Conservation (phyloP, 2,329 filamentous ascomycete genomes). For the Penicillium verrucosum region DNA sequence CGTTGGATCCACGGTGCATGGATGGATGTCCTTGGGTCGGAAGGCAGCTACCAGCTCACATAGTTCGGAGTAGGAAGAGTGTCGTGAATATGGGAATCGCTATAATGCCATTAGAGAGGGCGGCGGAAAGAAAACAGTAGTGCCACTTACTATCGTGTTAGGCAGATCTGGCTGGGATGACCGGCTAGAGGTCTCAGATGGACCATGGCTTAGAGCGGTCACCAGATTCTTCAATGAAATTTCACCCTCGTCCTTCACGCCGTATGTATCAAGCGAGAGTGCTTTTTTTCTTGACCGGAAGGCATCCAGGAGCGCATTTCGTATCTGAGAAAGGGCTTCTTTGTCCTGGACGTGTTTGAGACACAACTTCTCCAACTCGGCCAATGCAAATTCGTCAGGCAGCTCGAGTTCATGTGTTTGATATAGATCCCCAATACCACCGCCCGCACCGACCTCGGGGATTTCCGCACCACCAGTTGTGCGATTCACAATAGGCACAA, state of each 20-base stretch:
- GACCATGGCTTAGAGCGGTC: slow-evolving; percentile 29
- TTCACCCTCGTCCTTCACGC: slow-evolving; percentile 36
- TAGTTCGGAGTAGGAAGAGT: slow-evolving; percentile 81
- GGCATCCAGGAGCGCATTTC: slow-evolving; percentile 31
- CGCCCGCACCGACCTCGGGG: slow-evolving; percentile 71
- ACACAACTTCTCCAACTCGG: slow-evolving; percentile 55
- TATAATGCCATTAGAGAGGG: slow-evolving; percentile 16
- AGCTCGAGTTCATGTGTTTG: slow-evolving; percentile 65
- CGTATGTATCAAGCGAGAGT: slow-evolving; percentile 39
- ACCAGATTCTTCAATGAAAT: slow-evolving; percentile 39
- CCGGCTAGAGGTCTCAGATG: background rate
- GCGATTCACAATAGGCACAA: slow-evolving; percentile 73
- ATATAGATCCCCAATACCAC: slow-evolving; percentile 72
- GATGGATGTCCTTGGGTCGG: slow-evolving; percentile 71
- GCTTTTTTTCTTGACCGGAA: slow-evolving; percentile 33
- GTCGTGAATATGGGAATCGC: slow-evolving; percentile 81
- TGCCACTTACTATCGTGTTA: slow-evolving; percentile 36
- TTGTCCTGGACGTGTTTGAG: slow-evolving; percentile 36
- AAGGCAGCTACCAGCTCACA: slow-evolving; percentile 67
- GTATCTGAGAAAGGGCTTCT: slow-evolving; percentile 26
- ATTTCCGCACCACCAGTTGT: slow-evolving; percentile 57
- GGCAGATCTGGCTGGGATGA: slow-evolving; percentile 18
- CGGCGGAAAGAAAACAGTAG: background rate
- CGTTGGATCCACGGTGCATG: slow-evolving; percentile 68
- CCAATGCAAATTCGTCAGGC: slow-evolving; percentile 47